Evolutionary conservation across 768 basidiomycete genomes (phyloP), one percentile per base, ranked within the genome.

Genomic region (Gautieria morchelliformis): DNA sequence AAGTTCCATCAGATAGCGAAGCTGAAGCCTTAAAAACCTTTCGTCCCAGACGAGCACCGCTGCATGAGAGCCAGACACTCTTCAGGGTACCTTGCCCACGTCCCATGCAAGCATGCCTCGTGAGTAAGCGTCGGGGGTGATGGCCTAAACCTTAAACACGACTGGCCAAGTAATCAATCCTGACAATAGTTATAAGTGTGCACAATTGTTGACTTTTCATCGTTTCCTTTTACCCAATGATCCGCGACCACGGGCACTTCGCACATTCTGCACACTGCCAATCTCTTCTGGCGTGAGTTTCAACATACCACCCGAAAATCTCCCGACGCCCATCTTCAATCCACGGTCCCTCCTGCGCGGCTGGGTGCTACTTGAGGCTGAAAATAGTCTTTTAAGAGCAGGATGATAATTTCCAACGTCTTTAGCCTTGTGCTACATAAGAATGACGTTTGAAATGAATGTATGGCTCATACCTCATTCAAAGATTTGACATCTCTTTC

Each of bases 381-480:
- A 79, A 63, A 83, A 89, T 7, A 85, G 61, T 58, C 78, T 81
- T 68, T 90, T 93, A 55, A 92, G 71, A 4, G 77, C 74, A 40
- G 87, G 89, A 63, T 93, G 89, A 66, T 91, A 93, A 67, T 90
- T 92, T 17, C 90, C 90, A 60, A 88, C 60, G 61, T 87, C 79
- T 70, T 91, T 93, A 5, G 89, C 88, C 90, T 93, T 55, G 33
- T 24, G 57, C 37, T 54, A 48, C 61, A 62, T 30, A 56, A 53
- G 40, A 40, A 46, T 48, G 8, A 4, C 30, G 22, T 49, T 27
- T 59, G 56, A 60, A 2, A 50, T 42, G 53, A 37, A 57, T 33
- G n/a, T 58, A 9, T 22, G 51, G 33, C 4, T 63, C 67, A 44
- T 44, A 89, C 90, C 82, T 90, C 85, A 65, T 87, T 83, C 8